Conservation (phyloP, 108 stramenopile genomes). For the Skeletonema menzelii region DNA sequence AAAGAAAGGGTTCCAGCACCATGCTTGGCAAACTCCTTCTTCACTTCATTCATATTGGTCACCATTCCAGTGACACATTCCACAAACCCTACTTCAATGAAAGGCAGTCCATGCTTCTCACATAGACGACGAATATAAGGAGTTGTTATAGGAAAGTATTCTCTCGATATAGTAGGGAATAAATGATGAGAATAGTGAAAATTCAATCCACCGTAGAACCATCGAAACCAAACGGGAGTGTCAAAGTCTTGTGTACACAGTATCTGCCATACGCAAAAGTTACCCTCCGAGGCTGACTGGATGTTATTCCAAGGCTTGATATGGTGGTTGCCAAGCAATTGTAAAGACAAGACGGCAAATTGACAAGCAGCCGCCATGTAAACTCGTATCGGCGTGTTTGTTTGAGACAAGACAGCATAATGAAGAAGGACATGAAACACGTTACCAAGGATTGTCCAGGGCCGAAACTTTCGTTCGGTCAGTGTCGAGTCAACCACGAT, state of each 20-base stretch:
- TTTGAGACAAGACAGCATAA: constrained; percentile 23
- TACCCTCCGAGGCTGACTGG: constrained; percentile 29
- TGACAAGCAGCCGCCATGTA: constrained; percentile 8
- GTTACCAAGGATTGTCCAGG: constrained; percentile 32
- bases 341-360: constrained; percentile 24
- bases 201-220: constrained; percentile 34
- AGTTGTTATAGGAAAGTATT: constrained; percentile 28
- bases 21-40: constrained; percentile 23
- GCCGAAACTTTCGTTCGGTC: constrained; percentile 35
- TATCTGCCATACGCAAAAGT: constrained; percentile 32
- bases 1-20: constrained; percentile 27
- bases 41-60: constrained; percentile 26
- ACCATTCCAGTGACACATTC: constrained; percentile 31
- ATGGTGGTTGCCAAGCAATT: constrained; percentile 31
- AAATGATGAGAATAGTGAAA: constrained; percentile 38
- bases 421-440: constrained; percentile 22
- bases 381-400: constrained; percentile 12
- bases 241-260: constrained; percentile 25
- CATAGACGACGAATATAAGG: constrained; percentile 19
- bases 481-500: constrained; percentile 30
- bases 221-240: constrained; percentile 16
- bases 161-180: constrained; percentile 32
- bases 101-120: constrained; percentile 25
- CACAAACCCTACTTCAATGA: constrained; percentile 24
- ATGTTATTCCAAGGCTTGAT: constrained; percentile 32